Evolutionary conservation across 1,284 basidiomycete species (phyloP).

Genomic region (Gastroboletus turbinatus): DNA sequence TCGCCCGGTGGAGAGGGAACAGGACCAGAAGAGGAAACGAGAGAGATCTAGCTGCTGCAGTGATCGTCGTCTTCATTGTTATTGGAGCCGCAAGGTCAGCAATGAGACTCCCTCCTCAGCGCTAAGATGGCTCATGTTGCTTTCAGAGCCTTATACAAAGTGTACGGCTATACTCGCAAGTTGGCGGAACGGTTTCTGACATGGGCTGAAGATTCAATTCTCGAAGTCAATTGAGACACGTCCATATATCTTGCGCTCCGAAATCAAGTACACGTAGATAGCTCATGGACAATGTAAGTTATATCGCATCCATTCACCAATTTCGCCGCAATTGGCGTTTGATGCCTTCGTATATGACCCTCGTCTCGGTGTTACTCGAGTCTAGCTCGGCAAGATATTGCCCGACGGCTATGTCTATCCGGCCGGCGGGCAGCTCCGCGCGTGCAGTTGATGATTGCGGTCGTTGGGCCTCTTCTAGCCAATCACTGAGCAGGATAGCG

Average conservation of each 20-base stretch:
- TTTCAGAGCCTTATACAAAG: constrained; percentile 63
- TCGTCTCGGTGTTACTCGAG: constrained; percentile 57
- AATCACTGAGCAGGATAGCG: constrained; percentile 69
- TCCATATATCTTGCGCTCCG: constrained; percentile 1
- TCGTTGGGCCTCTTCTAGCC: constrained; percentile 71
- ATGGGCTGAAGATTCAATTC: constrained; percentile 74
- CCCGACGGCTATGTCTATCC: constrained; percentile 67
- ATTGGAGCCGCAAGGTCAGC: constrained; percentile 63
- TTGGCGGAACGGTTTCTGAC: constrained; percentile 60
- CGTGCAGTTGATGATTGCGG: constrained; percentile 57
- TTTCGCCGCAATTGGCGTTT: constrained; percentile 66
- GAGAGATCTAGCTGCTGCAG: constrained; percentile 60
- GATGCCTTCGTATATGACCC: constrained; percentile 60
- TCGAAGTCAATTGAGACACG: constrained; percentile 60
- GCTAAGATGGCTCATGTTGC: constrained; percentile 15
- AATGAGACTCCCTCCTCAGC: background rate
- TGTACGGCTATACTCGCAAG: constrained; percentile 63
- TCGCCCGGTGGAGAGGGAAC: constrained; percentile 61
- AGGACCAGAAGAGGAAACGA: constrained; percentile 50
- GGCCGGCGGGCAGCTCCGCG: constrained; percentile 69
- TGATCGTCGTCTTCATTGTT: constrained; percentile 62
- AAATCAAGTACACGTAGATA: constrained; percentile 23
- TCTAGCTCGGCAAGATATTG: constrained; percentile 71
- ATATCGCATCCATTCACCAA: constrained; percentile 44
- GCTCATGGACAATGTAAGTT: constrained; percentile 3